Base-by-base conservation (phyloP, 768 basidiomycete genomes). In the Kwoniella dejecticola region DNA sequence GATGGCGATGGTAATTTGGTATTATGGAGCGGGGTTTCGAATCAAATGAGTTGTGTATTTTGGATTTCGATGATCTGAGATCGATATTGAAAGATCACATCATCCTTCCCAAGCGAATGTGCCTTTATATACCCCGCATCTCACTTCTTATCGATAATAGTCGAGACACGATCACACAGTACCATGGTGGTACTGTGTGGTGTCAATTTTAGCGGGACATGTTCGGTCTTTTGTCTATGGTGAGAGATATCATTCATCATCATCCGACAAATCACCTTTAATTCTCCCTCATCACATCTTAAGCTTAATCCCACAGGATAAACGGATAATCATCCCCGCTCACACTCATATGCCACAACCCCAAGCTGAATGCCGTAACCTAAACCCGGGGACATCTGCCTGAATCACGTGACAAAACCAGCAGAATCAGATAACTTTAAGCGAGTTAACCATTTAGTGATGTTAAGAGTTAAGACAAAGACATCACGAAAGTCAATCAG, bases 231-330 rank as follows among this genome's bases (percentile, higher is more conserved):
- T 8, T 48, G 21, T 23, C 15, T 11, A 26, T 24, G 27, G 6
- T 11, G 12, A 11, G 11, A 12, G 19, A 17, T 48, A 31, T 50
- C 48, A 30, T 23, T n/a, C 24, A 31, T 30, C 29, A 31, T n/a
- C n/a, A 30, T 47, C 48, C 48, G 48, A 50, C 33, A 30, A 50
- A 30, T 30, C 48, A 30, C 48, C 48, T 15, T 29, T 30, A n/a
- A 50, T 50, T 50, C 48, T 30, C 48, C 48, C 7, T 36, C 7
- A 7, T 7, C 33, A 7, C 33, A 36, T 36, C 7, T 36, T 36
- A 36, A 36, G 7, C 15, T 36, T 36, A 7, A 36, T 36, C 15
- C 33, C 33, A n/a, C n/a, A n/a, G n/a, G n/a, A n/a, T n/a, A n/a
- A n/a, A n/a, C n/a, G 26, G 13, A 17, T 50, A 15, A 36, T 30